Evolutionary conservation across 2,329 filamentous ascomycete genomes (phyloP), one percentile per base, ranked within the genome.

Genomic region (Fusarium globosum): DNA sequence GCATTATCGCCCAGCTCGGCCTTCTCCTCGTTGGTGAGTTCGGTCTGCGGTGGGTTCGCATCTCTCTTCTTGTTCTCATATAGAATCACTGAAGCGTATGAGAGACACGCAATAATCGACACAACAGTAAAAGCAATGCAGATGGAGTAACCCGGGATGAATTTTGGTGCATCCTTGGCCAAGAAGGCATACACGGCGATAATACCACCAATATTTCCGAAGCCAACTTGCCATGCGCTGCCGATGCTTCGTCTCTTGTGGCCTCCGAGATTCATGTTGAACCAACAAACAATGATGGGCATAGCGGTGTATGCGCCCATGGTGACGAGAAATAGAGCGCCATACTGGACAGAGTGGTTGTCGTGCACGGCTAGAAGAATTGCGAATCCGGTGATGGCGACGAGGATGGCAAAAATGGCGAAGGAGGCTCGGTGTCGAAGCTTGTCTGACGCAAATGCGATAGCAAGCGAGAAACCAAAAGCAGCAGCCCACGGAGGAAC

Each of bases 241-340:
- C 93, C 93, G 21, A 95, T 88, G 14, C 90, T 87, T 48, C 93
- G 87, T 7, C 92, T 88, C 65, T 91, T 91, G 79, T 95, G 93
- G 0, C 92, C 93, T 5, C 90, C 90, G 3, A 94, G 84, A 76
- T 95, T 95, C 89, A 94, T 94, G 76, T 92, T 92, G 81, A 92
- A 95, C 93, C 93, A 95, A 80, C 92, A 95, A 13, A 95, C 89
- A 48, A 95, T 90, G 36, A 97, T 91, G 0, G 96, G 95, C 92
- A 97, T 95, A n/a, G 95, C 94, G 2, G 90, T 91, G 82, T 97
- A 98, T 0, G 89, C 88, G 56, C 94, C 94, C 84, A 91, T 91
- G 4, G 93, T 92, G 56, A 97, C 90, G 38, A 98, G 85, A 85
- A 97, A 97, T 0, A 98, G 87, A 0, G 92, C 93, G 0, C 86